Percentiles rank a stretch among this genome's conserved stretches.
phyloP scores from a whole-genome alignment of 768 basidiomycete genomes.

The Flagelloscypha sp. region DNA sequence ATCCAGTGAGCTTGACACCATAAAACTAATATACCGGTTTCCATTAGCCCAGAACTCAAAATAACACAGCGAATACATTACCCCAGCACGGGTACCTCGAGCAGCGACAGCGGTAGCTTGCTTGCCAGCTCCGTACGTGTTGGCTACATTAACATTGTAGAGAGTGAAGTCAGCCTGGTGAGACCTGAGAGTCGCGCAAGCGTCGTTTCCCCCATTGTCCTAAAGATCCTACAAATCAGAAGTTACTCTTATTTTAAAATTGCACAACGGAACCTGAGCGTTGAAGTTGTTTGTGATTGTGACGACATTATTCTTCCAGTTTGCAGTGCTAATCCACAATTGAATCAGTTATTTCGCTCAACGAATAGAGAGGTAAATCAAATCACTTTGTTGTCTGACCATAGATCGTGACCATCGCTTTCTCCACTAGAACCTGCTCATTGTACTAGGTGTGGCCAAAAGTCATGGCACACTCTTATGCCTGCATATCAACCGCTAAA shows the following conservation, averaged over 20 bases:
- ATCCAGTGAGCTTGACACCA: slow-evolving; percentile 17
- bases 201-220: slow-evolving; percentile 20
- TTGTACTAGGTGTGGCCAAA: too few relatives aligned
- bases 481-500: too few relatives aligned
- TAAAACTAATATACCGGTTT: too few relatives aligned
- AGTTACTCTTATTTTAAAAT: too few relatives aligned
- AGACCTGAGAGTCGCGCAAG: slow-evolving; percentile 20
- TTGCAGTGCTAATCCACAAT: slow-evolving; percentile 10
- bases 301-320: slow-evolving; percentile 17
- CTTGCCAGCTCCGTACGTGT: slow-evolving; percentile 17
- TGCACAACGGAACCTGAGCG: too few relatives aligned
- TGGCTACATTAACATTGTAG: slow-evolving; percentile 19
- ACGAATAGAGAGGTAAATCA: background rate
- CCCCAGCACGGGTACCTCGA: slow-evolving; percentile 15
- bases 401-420: slow-evolving; percentile 15
- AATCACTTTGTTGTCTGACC: slow-evolving; percentile 18
- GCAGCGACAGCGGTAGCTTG: slow-evolving; percentile 20
- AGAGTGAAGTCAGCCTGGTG: slow-evolving; percentile 13
- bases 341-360: background rate
- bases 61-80: too few relatives aligned
- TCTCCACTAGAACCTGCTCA: slow-evolving; percentile 19
- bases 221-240: too few relatives aligned
- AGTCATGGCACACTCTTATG: too few relatives aligned
- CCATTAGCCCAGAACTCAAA: too few relatives aligned
- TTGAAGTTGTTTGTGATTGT: slow-evolving; percentile 21